Conservation (phyloP, 495 filamentous ascomycete species). For the Podospora bellae-mahoneyi region DNA sequence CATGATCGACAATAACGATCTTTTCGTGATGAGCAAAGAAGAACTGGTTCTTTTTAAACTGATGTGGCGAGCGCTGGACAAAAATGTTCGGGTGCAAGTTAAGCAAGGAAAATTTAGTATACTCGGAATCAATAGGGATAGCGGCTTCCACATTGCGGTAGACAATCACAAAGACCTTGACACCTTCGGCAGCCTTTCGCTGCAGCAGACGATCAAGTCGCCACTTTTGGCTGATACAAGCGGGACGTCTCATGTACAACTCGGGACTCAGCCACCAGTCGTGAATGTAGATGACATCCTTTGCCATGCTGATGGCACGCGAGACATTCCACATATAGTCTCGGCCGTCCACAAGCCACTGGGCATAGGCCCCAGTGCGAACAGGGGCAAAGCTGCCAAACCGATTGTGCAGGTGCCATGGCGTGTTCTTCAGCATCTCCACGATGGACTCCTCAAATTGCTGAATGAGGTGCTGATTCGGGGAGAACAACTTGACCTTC, state of each 20-base stretch:
- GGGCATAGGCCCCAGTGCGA: conserved; percentile 78
- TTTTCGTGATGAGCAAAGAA: conserved; percentile 99
- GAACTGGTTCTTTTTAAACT: conserved; percentile 98
- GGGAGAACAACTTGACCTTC: conserved; percentile 84
- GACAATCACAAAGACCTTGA: conserved; percentile 97
- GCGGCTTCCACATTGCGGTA: conserved; percentile 98
- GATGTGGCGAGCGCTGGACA: conserved; percentile 92
- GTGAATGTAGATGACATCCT: conserved; percentile 98
- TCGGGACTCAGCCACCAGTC: conserved; percentile 99
- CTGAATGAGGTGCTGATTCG: conserved; percentile 80
- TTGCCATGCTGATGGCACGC: conserved; percentile 93
- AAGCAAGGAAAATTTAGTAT: conserved; percentile 95
- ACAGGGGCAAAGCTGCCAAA: conserved; percentile 95
- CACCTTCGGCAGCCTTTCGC: conserved; percentile 87
- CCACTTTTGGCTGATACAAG: conserved; percentile 98
- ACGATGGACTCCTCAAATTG: conserved; percentile 92
- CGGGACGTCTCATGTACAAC: conserved; percentile 90
- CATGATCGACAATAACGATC: conserved; percentile 91
- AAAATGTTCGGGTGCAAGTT: conserved; percentile 96
- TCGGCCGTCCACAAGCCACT: conserved; percentile 94
- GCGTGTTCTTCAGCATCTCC: conserved; percentile 74
- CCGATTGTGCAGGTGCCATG: conserved; percentile 77
- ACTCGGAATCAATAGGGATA: conserved; percentile 97
- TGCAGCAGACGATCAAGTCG: conserved; percentile 91
- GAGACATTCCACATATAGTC: conserved; percentile 99